phyloP scores from a whole-genome alignment of 768 basidiomycete species.

The Naganishia onofrii region DNA sequence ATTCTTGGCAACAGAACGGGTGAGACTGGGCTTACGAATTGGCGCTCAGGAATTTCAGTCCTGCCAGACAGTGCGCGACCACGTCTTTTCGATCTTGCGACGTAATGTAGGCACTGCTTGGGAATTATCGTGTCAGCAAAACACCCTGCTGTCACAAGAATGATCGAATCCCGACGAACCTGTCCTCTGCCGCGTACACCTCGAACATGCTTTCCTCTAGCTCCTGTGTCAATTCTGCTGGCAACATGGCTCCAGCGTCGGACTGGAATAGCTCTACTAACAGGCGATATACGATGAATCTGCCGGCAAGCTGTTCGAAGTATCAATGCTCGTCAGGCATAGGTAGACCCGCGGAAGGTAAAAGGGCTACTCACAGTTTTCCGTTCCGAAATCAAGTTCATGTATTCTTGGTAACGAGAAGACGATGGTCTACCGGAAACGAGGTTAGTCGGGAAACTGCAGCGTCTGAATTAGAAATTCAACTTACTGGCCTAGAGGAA shows the following conservation, averaged over 20 bases:
- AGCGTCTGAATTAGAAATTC: neutral
- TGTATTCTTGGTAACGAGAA: slow-evolving; percentile 9
- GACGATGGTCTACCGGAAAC: slow-evolving; percentile 9
- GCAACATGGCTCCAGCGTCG: slow-evolving; percentile 5
- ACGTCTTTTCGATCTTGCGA: slow-evolving; percentile 21
- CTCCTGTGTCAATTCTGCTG: slow-evolving; percentile 1
- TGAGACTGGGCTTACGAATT: neutral
- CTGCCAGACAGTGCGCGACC: slow-evolving; percentile 5
- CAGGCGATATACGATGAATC: slow-evolving; percentile 29
- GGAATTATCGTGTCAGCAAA: neutral
- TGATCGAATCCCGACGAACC: slow-evolving; percentile 1
- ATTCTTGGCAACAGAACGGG: neutral
- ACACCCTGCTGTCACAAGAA: neutral
- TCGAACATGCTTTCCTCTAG: slow-evolving; percentile 31
- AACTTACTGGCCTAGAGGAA: slow-evolving; percentile 8
- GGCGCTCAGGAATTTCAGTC: neutral
- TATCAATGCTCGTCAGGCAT: neutral
- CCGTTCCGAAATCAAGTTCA: slow-evolving; percentile 18
- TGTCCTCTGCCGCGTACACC: slow-evolving; percentile 22
- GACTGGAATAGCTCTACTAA: slow-evolving; percentile 24
- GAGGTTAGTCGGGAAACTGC: neutral
- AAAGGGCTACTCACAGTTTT: slow-evolving; percentile 12
- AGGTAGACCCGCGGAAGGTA: neutral
- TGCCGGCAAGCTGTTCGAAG: slow-evolving; percentile 15
- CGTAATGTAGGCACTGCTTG: neutral